Percentiles rank a stretch among this genome's conserved stretches.
These are phyloP conservation scores for Aurantiochytrium sp. DNA, from an alignment of 108 stramenopile genomes.

Conservation along the genomic window DNA sequence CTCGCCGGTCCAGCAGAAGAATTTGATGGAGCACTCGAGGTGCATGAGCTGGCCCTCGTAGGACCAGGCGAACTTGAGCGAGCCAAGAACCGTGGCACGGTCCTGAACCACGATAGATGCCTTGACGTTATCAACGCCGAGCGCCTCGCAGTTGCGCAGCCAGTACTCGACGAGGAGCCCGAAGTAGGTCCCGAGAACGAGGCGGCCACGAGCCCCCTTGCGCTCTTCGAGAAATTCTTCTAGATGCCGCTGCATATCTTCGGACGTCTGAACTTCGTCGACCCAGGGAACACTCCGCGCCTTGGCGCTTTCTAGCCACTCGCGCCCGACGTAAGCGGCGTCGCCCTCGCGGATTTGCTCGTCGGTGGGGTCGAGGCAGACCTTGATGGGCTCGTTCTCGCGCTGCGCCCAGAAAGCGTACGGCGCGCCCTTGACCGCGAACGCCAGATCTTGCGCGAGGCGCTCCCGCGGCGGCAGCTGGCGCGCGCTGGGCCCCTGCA, in stretches of 20 bases:
- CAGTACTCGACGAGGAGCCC: neutral
- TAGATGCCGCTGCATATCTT: neutral
- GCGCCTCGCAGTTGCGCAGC: neutral
- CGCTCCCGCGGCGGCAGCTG: neutral
- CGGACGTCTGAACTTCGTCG: neutral
- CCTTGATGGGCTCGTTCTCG: neutral
- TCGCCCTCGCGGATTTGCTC: neutral
- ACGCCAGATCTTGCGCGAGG: neutral
- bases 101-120: neutral
- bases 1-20: neutral
- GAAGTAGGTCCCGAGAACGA: neutral
- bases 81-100: neutral
- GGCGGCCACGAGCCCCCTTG: neutral
- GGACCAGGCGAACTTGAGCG: conserved; percentile 12
- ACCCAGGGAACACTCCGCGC: neutral
- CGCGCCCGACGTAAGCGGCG: neutral
- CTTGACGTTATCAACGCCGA: neutral
- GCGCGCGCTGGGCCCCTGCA: neutral
- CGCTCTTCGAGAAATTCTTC: neutral
- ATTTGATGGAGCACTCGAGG: conserved; percentile 2
- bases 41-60: neutral
- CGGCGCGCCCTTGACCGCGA: neutral
- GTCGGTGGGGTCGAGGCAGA: neutral
- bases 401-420: neutral
- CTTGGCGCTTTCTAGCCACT: neutral